Base-by-base conservation (phyloP, 495 filamentous ascomycete species). In the Penicillium taxi region DNA sequence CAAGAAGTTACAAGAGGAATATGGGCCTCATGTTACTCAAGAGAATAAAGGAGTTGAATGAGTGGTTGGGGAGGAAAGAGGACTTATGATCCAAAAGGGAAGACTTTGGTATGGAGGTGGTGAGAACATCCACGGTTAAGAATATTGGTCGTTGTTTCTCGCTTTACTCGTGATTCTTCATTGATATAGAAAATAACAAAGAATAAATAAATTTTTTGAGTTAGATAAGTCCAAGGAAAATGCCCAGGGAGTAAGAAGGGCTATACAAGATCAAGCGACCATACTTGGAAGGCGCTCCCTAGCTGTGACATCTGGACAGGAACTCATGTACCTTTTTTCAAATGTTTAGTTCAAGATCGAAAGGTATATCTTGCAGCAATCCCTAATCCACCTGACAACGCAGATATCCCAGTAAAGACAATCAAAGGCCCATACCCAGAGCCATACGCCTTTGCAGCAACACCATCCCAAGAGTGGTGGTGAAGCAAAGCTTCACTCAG, bases 81-180 rank as follows among this genome's bases (percentile, higher is more conserved):
- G 81, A 0, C 51, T 89, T n/a, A 77, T 81, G 41, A 73, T 70
- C 42, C 67, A 80, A 13, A 67, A 59, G 30, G 86, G 85, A 1
- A 67, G 67, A 9, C 52, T 89, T 19, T 91, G 85, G 85, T 91
- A 90, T 59, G 85, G 85, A 23, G 84, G 77, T 11, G 85, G 86
- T 1, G 61, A 76, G 35, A 72, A 73, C 9, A 61, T 86, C n/a
- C n/a, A n/a, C n/a, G n/a, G n/a, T n/a, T n/a, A n/a, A n/a, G n/a
- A n/a, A n/a, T n/a, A n/a, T n/a, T n/a, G n/a, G n/a, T n/a, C n/a
- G n/a, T n/a, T n/a, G n/a, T n/a, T n/a, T n/a, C n/a, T n/a, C n/a
- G n/a, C n/a, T n/a, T n/a, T n/a, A n/a, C n/a, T n/a, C n/a, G n/a
- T n/a, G n/a, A n/a, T n/a, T n/a, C n/a, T n/a, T n/a, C n/a, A n/a